These are phyloP conservation scores for Parachlorella kessleri DNA, from an alignment of 139 green algal genomes.

Conservation along the genomic window DNA sequence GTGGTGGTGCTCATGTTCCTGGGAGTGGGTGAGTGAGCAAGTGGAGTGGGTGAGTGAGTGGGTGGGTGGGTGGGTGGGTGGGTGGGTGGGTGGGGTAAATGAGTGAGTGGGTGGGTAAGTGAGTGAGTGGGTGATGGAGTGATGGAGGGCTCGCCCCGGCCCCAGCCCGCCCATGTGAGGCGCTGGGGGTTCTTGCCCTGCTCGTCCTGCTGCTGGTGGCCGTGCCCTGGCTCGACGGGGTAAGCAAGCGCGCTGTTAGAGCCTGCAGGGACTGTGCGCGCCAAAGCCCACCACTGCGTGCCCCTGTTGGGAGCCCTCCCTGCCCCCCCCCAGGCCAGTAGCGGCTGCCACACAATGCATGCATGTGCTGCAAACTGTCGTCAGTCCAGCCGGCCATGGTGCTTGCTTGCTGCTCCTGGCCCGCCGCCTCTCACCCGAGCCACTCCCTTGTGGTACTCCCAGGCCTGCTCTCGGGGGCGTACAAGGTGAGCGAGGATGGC, in stretches of 20 bases:
- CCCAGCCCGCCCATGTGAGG: no score
- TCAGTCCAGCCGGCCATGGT: not conserved
- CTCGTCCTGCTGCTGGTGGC: not conserved
- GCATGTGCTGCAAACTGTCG: not conserved
- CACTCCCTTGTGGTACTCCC: no score
- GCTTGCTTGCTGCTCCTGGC: not conserved
- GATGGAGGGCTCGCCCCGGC: no score
- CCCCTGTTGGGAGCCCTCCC: no score
- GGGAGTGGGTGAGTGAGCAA: constrained; percentile 23
- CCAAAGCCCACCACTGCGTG: not conserved
- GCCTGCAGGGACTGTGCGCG: not conserved
- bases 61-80: no score
- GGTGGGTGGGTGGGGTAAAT: no score
- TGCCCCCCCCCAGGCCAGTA: no score
- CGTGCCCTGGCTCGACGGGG: no score
- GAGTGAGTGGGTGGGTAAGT: no score
- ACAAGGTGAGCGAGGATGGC: not conserved
- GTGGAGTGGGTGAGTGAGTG: no score
- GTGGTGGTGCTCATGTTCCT: constrained; percentile 37
- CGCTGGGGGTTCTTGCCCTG: not conserved
- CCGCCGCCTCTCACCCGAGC: not conserved
- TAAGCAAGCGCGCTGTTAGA: no score
- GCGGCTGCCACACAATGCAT: not conserved
- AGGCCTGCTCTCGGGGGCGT: constrained; percentile 26
- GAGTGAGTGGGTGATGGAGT: no score